phyloP scores from a whole-genome alignment of 805 yeast genomes.

The Allodekkera sacchari region DNA sequence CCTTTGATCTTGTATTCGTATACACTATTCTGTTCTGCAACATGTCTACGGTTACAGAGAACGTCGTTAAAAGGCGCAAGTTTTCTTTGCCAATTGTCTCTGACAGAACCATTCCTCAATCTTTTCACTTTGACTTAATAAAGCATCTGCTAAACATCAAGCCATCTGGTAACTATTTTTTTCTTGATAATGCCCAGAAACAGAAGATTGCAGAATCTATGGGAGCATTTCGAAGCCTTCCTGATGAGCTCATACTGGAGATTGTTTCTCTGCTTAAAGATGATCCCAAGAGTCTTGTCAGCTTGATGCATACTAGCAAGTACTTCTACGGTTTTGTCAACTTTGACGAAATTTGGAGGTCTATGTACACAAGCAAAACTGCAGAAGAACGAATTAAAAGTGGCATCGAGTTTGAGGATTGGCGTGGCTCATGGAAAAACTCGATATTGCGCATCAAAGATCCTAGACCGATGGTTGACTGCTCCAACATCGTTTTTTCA shows the following conservation, averaged over 20 bases:
- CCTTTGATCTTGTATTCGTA: no score
- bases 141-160: slow-evolving; percentile 67
- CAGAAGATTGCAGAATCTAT: slow-evolving; percentile 27
- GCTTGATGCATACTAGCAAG: slow-evolving; percentile 52
- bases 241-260: slow-evolving; percentile 58
- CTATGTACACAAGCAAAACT: slow-evolving; percentile 32
- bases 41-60: no score
- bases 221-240: slow-evolving; percentile 40
- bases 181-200: slow-evolving; percentile 14
- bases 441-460: slow-evolving; percentile 35
- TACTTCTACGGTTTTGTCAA: slow-evolving; percentile 62
- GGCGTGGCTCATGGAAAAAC: slow-evolving; percentile 81
- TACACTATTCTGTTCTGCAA: no score
- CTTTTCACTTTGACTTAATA: slow-evolving; percentile 19
- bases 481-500: slow-evolving; percentile 49
- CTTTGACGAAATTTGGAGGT: slow-evolving; percentile 80
- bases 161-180: slow-evolving; percentile 58
- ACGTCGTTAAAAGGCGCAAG: no score
- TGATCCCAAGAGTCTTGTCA: slow-evolving; percentile 38
- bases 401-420: slow-evolving; percentile 21
- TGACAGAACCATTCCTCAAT: slow-evolving; percentile 11
- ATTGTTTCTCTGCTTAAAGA: slow-evolving; percentile 43
- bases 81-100: not conserved
- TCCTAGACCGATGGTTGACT: slow-evolving; percentile 36
- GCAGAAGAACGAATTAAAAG: slow-evolving; percentile 1